Conservation (phyloP, 2,329 filamentous ascomycete species). For the Scedosporium apiospermum region DNA sequence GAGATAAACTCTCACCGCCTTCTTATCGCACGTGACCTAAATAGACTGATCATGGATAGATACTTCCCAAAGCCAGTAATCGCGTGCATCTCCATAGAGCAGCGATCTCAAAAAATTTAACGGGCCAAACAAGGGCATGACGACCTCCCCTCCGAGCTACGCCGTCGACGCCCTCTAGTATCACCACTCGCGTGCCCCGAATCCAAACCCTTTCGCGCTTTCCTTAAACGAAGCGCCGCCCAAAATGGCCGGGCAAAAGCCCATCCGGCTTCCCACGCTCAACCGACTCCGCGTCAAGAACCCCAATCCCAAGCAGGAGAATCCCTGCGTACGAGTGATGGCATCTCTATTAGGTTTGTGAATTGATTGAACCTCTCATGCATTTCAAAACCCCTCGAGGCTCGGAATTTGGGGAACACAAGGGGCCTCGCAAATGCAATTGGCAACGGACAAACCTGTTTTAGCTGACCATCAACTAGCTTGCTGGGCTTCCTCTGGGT, state of each 20-base stretch:
- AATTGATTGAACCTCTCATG: background rate
- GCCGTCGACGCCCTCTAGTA: background rate
- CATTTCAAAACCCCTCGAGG: no score
- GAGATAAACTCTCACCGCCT: background rate
- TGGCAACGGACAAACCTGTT: background rate
- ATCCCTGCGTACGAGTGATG: constrained; percentile 48
- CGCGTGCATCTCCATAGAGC: background rate
- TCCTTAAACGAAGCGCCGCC: background rate
- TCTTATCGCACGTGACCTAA: background rate
- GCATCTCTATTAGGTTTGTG: constrained; percentile 45
- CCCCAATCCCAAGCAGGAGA: constrained; percentile 37
- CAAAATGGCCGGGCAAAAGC: constrained; percentile 37
- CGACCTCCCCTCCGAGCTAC: background rate
- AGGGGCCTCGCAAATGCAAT: background rate
- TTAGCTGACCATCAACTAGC: constrained; percentile 33
- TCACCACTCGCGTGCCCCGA: background rate
- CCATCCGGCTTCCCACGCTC: constrained; percentile 49
- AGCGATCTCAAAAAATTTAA: background rate
- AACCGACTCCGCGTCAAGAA: constrained; percentile 44
- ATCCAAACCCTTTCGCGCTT: background rate
- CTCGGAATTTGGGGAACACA: background rate
- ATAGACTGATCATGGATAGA: background rate
- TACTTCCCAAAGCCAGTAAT: background rate
- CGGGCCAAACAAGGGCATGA: background rate
- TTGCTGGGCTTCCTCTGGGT: constrained; percentile 76